Evolutionary conservation across 345 rosid species (phyloP).

Genomic region (Capsella bursapastoris): DNA sequence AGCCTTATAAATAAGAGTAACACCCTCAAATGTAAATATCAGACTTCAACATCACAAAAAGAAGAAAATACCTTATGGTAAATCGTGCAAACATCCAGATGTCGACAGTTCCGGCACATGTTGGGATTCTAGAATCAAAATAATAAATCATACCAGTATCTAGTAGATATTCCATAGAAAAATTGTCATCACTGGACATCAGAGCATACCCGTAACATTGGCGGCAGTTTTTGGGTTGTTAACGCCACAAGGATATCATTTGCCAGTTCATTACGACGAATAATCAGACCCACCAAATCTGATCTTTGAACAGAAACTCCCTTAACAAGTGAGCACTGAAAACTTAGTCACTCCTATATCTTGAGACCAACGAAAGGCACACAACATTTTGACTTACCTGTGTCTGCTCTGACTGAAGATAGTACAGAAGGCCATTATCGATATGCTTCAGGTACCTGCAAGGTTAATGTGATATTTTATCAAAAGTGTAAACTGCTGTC

Average conservation of each 20-base stretch:
- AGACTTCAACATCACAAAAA: conserved; percentile 7
- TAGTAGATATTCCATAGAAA: conserved; percentile 13
- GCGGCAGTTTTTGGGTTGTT: conserved; percentile 74
- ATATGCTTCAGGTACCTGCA: conserved; percentile 76
- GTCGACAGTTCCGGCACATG: conserved; percentile 88
- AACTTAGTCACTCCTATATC: conserved; percentile 25
- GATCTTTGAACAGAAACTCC: conserved; percentile 82
- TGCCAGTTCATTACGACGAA: conserved; percentile 97
- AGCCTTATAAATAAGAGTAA: conserved; percentile 9
- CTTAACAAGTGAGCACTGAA: conserved; percentile 49
- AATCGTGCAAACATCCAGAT: conserved; percentile 81
- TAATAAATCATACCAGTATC: conserved; percentile 15
- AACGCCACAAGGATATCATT: conserved; percentile 77
- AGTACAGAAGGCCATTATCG: conserved; percentile 85
- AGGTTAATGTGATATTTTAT: conserved; percentile 8
- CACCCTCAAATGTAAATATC: background rate
- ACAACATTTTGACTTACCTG: conserved; percentile 54
- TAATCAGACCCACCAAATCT: conserved; percentile 87
- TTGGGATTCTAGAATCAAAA: conserved; percentile 66
- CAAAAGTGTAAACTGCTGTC: conserved; percentile 1
- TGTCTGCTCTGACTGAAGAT: conserved; percentile 87
- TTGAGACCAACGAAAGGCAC: conserved; percentile 30
- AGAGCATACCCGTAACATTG: conserved; percentile 77
- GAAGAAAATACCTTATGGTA: conserved; percentile 82
- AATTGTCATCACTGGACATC: conserved; percentile 19